Percentiles rank a stretch among this genome's conserved stretches.
phyloP scores from a whole-genome alignment of 2,329 filamentous ascomycete species.

The Chaetomium strumarium region DNA sequence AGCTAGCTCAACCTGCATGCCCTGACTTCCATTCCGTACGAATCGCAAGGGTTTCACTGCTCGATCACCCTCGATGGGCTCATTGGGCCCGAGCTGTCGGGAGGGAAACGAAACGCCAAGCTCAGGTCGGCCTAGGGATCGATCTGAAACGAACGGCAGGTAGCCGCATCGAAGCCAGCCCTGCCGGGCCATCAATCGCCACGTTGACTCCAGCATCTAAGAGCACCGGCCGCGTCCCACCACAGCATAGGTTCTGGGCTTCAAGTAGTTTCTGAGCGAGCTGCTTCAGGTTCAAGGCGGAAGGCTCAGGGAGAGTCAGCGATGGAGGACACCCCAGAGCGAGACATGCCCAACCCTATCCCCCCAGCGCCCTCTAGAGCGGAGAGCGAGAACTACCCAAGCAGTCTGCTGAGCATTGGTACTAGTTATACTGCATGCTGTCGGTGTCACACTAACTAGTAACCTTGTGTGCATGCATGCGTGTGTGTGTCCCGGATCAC shows the following conservation, averaged over 20 bases:
- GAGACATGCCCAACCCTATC: too few relatives aligned
- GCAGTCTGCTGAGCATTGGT: too few relatives aligned
- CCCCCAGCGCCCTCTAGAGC: too few relatives aligned
- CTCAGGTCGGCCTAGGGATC: not conserved
- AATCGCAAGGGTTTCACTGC: not conserved
- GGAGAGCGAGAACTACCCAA: too few relatives aligned
- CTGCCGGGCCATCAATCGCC: not conserved
- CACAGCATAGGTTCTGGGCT: not conserved
- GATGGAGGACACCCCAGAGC: too few relatives aligned
- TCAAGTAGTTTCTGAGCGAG: too few relatives aligned
- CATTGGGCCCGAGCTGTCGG: not conserved
- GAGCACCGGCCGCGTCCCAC: not conserved
- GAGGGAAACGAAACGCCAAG: constrained; percentile 15
- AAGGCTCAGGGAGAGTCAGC: not conserved
- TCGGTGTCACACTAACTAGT: too few relatives aligned
- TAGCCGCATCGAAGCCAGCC: not conserved
- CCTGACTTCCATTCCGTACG: not conserved
- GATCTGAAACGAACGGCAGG: constrained; percentile 8
- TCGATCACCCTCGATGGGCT: not conserved
- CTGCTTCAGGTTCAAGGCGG: too few relatives aligned
- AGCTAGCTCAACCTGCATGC: not conserved
- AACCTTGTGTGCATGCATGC: too few relatives aligned
- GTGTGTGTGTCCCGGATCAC: too few relatives aligned
- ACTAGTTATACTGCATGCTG: too few relatives aligned
- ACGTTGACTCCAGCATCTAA: not conserved